Percentiles rank a stretch among this genome's conserved stretches.
These are phyloP conservation scores for Sphagnum tenellum DNA, from an alignment of 225 moss, liverwort and hornwort species.

Conservation along the genomic window DNA sequence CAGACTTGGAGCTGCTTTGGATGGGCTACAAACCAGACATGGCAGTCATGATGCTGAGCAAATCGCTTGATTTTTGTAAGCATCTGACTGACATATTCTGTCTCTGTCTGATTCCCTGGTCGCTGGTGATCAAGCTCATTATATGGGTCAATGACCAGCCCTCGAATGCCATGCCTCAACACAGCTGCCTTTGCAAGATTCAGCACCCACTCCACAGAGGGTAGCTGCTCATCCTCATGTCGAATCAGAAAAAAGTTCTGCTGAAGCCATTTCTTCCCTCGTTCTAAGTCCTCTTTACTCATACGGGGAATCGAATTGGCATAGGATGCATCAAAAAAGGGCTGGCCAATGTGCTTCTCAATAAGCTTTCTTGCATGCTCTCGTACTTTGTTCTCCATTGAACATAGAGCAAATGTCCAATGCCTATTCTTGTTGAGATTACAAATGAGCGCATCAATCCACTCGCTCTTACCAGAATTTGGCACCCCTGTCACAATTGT, in stretches of 20 bases:
- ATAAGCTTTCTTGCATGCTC: constrained; percentile 93
- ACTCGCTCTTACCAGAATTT: constrained; percentile 98
- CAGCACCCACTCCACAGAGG: constrained; percentile 95
- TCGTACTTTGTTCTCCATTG: constrained; percentile 99
- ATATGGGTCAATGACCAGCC: constrained; percentile 94
- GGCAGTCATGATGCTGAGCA: constrained; percentile 98
- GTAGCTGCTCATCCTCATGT: constrained; percentile 93
- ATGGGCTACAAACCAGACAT: constrained; percentile 99
- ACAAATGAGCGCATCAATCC: constrained; percentile 98
- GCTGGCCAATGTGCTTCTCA: constrained; percentile 72
- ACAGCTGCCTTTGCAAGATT: constrained; percentile 97
- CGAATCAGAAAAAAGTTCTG: constrained; percentile 79
- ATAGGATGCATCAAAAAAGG: constrained; percentile 96
- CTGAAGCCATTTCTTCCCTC: constrained; percentile 77
- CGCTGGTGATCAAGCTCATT: constrained; percentile 99
- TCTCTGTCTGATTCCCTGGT: constrained; percentile 90
- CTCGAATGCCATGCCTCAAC: constrained; percentile 94
- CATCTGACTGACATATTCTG: constrained; percentile 99
- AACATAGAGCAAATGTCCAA: constrained; percentile 94
- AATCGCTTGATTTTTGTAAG: constrained; percentile 92
- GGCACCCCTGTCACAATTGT: constrained; percentile 94
- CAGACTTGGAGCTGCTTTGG: constrained; percentile 91
- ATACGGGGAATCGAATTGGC: constrained; percentile 67
- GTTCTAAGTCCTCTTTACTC: constrained; percentile 65
- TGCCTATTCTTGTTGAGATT: constrained; percentile 66